Evolutionary conservation across 2,329 filamentous ascomycete genomes (phyloP).

Genomic region (Phialemonium atrogriseum): DNA sequence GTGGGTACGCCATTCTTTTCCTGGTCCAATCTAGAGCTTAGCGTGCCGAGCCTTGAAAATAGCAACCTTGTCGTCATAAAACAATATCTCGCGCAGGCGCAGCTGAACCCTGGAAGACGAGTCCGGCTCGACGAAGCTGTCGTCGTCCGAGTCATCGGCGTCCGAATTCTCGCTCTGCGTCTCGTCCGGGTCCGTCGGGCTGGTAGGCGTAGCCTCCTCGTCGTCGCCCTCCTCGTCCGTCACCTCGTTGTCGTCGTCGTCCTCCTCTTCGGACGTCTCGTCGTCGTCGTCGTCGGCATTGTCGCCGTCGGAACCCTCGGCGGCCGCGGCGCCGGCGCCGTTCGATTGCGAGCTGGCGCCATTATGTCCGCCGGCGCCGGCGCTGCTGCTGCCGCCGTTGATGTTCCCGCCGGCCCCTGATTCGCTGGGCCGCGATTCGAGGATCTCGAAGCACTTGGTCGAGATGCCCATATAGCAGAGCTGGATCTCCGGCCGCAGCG

Average conservation of each 20-base stretch:
- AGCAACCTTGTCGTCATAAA: slow-evolving; percentile 75
- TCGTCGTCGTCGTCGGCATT: slow-evolving; percentile 36
- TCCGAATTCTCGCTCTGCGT: slow-evolving; percentile 26
- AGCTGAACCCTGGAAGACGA: slow-evolving; percentile 36
- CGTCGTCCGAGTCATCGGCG: slow-evolving; percentile 32
- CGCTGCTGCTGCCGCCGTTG: slow-evolving; percentile 12
- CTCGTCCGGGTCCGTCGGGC: slow-evolving; percentile 16
- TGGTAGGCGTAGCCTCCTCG: slow-evolving; percentile 21
- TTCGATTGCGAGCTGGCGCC: background rate
- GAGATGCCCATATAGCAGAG: slow-evolving; percentile 70
- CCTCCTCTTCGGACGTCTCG: slow-evolving; percentile 33
- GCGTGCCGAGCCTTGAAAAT: slow-evolving; percentile 72
- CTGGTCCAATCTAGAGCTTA: slow-evolving; percentile 30
- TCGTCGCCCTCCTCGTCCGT: slow-evolving; percentile 35
- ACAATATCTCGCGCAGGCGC: slow-evolving; percentile 68
- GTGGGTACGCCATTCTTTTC: too few relatives aligned
- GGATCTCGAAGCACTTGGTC: slow-evolving; percentile 74
- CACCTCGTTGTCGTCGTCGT: slow-evolving; percentile 37
- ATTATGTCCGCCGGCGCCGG: slow-evolving; percentile 8
- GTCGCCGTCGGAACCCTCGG: slow-evolving; percentile 20
- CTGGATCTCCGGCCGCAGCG: slow-evolving; percentile 65
- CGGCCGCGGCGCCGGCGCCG: slow-evolving; percentile 8
- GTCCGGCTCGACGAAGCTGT: slow-evolving; percentile 41
- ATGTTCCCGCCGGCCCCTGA: too few relatives aligned
- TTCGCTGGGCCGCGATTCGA: slow-evolving; percentile 51